These are phyloP conservation scores for Mallotus japonicus DNA, from an alignment of 441 rosid species.

Conservation along the genomic window DNA sequence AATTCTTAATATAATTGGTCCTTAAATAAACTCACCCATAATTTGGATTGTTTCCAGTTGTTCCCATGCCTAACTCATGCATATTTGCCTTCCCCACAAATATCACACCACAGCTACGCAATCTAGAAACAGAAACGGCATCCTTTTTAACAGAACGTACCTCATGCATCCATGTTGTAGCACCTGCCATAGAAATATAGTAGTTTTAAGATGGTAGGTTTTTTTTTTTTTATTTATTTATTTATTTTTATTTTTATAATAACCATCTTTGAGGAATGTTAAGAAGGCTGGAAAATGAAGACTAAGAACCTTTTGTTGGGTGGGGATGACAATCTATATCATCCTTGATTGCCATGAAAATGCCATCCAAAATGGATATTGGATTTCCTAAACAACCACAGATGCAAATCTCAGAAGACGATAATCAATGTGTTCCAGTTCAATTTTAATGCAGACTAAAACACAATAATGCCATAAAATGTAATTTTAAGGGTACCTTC, in stretches of 20 bases:
- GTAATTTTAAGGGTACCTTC: conserved; percentile 47
- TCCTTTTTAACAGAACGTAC: conserved; percentile 58
- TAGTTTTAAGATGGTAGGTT: neutral
- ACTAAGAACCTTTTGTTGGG: conserved; percentile 57
- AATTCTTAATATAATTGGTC: no score
- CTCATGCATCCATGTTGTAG: conserved; percentile 79
- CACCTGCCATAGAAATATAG: conserved; percentile 44
- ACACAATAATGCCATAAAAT: neutral
- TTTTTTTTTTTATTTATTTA: neutral
- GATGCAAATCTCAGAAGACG: conserved; percentile 14
- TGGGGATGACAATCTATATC: conserved; percentile 84
- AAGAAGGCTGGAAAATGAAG: conserved; percentile 1
- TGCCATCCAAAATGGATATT: conserved; percentile 75
- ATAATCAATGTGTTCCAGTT: neutral
- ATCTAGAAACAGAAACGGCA: conserved; percentile 66
- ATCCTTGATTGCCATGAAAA: conserved; percentile 85
- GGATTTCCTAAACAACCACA: conserved; percentile 58
- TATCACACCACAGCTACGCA: conserved; percentile 78
- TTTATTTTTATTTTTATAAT: conserved; percentile 10
- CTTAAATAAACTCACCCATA: no score
- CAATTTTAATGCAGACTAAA: neutral
- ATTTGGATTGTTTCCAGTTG: conserved; percentile 43
- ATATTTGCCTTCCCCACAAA: conserved; percentile 92
- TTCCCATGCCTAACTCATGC: conserved; percentile 92
- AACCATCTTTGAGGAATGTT: conserved; percentile 6